These are phyloP conservation scores for Solanum dulcamara DNA, from an alignment of 257 asterid genomes.

Conservation along the genomic window DNA sequence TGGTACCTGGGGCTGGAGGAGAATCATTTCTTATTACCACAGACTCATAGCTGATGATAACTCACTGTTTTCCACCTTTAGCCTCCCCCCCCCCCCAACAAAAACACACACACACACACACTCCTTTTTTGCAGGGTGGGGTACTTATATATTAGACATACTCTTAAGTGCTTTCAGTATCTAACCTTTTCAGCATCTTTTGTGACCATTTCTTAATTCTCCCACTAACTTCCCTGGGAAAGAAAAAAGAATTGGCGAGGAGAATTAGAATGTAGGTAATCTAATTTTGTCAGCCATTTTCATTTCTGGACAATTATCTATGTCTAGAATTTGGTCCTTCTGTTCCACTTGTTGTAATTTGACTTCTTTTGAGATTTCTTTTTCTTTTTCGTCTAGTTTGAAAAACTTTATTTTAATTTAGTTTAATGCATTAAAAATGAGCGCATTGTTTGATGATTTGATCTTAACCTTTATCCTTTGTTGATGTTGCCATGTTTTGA, in stretches of 20 bases:
- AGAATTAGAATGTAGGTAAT: neutral
- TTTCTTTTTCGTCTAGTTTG: neutral
- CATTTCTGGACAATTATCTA: constrained; percentile 14
- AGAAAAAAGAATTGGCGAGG: neutral
- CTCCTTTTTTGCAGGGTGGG: neutral
- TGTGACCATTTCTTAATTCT: neutral
- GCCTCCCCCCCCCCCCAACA: neutral
- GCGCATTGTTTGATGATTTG: neutral
- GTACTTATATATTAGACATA: neutral
- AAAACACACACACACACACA: neutral
- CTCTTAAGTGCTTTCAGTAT: neutral
- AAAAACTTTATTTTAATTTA: neutral
- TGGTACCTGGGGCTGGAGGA: neutral
- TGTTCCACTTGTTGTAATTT: neutral
- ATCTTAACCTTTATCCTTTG: constrained; percentile 10
- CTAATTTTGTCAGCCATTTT: neutral
- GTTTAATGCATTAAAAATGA: constrained; percentile 8
- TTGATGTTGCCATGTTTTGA: constrained; percentile 40
- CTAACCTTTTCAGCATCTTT: neutral
- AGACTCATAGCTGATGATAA: neutral
- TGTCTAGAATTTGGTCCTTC: constrained; percentile 19
- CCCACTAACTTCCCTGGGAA: neutral
- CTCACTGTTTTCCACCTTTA: neutral
- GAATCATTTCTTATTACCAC: neutral
- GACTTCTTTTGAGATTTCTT: neutral